Evolutionary conservation across 1,139 yeast species (phyloP).

Genomic region (Nematodospora anomalae): DNA sequence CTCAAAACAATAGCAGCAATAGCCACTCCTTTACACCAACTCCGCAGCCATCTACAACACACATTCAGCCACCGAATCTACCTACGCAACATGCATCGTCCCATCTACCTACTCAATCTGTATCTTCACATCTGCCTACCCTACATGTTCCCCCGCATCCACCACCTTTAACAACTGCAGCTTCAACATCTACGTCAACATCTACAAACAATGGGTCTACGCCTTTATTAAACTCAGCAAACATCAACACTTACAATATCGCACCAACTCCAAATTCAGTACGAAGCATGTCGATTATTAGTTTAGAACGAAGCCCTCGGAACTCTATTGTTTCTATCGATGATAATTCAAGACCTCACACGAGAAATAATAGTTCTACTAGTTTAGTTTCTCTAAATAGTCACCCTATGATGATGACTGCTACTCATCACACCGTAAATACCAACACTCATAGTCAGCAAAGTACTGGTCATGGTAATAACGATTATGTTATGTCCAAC

Average conservation of each 20-base stretch:
- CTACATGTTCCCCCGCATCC: slow-evolving; percentile 4
- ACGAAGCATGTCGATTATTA: slow-evolving; percentile 40
- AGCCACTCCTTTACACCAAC: slow-evolving; percentile 5
- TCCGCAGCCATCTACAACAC: slow-evolving; percentile 8
- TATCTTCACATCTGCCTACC: slow-evolving; percentile 6
- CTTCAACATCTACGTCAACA: slow-evolving; percentile 5
- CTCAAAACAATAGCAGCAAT: slow-evolving; percentile 4
- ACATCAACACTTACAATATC: slow-evolving; percentile 7
- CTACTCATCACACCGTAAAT: slow-evolving; percentile 6
- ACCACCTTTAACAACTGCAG: background rate
- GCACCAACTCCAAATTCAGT: slow-evolving; percentile 18
- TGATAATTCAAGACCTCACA: slow-evolving; percentile 29
- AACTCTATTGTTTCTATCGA: slow-evolving; percentile 45
- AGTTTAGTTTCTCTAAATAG: slow-evolving; percentile 26
- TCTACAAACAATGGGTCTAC: slow-evolving; percentile 3
- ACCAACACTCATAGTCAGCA: background rate
- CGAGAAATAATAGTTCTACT: slow-evolving; percentile 35
- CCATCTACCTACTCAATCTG: slow-evolving; percentile 3
- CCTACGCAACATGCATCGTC: slow-evolving; percentile 6
- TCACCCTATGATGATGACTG: slow-evolving; percentile 3
- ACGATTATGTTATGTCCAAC: slow-evolving; percentile 6
- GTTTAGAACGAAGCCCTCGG: slow-evolving; percentile 40
- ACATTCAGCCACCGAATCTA: slow-evolving; percentile 6
- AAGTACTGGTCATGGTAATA: background rate
- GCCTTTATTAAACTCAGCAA: slow-evolving; percentile 2